Evolutionary conservation across 495 filamentous ascomycete species (phyloP).

Genomic region (Wilcoxina mikolae): DNA sequence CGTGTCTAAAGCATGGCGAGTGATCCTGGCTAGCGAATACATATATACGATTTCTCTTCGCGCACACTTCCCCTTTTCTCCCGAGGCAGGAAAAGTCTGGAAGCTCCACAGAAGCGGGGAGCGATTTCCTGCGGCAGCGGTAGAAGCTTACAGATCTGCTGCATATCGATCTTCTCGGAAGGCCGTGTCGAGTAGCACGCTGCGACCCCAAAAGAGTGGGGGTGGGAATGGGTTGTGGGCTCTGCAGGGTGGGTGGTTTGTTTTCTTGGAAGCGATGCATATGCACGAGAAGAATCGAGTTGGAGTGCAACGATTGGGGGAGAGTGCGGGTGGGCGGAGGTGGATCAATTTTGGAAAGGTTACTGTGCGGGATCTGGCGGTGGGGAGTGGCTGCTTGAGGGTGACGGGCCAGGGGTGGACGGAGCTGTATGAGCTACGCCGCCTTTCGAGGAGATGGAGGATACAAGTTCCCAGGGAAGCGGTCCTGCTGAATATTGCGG

Average conservation of each 20-base stretch:
- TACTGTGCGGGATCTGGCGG: neutral
- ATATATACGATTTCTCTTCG: slow-evolving; percentile 20
- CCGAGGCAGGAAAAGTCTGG: slow-evolving; percentile 10
- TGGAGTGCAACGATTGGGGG: neutral
- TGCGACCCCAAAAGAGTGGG: neutral
- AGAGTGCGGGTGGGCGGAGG: neutral
- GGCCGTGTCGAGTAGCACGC: neutral
- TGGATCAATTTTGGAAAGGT: neutral
- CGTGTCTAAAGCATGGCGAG: slow-evolving; percentile 16
- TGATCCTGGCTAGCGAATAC: slow-evolving; percentile 17
- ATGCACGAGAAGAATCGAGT: neutral
- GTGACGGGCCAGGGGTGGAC: neutral
- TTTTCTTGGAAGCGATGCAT: neutral
- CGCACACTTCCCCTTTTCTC: slow-evolving; percentile 17
- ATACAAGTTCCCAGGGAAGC: neutral
- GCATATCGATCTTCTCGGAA: neutral
- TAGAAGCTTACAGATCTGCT: neutral
- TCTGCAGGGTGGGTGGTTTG: neutral
- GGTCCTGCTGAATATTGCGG: neutral
- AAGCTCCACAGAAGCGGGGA: neutral
- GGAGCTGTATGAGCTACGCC: neutral
- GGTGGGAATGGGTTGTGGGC: neutral
- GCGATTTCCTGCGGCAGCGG: neutral
- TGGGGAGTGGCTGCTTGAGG: neutral
- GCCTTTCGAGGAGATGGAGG: neutral